Percentiles rank a stretch among this genome's conserved stretches.
Evolutionary conservation across 2,329 filamentous ascomycete genomes (phyloP).

Genomic region (Plenodomus lindquistii): DNA sequence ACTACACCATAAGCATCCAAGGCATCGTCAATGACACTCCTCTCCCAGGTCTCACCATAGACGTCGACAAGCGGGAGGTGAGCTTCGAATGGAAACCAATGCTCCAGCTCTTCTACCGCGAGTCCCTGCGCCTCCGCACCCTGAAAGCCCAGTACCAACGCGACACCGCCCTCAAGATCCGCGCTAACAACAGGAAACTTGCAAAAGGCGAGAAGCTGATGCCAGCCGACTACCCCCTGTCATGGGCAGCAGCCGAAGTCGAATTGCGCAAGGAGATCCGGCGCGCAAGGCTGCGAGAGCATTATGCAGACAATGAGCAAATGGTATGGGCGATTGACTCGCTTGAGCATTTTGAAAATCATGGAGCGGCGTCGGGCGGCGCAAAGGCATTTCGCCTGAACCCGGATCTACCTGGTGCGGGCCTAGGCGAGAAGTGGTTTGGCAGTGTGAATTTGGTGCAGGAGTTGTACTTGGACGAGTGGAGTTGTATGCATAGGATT

Average conservation of each 20-base stretch:
- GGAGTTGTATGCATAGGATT: conserved; percentile 39
- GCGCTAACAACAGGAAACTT: conserved; percentile 13
- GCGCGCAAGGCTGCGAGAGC: conserved; percentile 25
- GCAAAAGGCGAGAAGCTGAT: conserved; percentile 18
- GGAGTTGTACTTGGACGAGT: conserved; percentile 38
- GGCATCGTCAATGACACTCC: conserved; percentile 39
- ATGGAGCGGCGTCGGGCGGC: conserved; percentile 9
- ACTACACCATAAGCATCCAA: conserved; percentile 35
- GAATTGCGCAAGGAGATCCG: conserved; percentile 28
- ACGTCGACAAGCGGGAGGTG: conserved; percentile 23
- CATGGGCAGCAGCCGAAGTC: conserved; percentile 15
- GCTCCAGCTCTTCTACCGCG: conserved; percentile 38
- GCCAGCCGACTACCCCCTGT: conserved; percentile 13
- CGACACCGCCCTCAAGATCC: conserved; percentile 8
- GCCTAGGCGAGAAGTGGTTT: conserved; percentile 37
- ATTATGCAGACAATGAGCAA: conserved; percentile 26
- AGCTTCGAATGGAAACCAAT: conserved; percentile 33
- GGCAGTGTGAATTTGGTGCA: conserved; percentile 34
- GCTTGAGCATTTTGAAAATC: conserved; percentile 28
- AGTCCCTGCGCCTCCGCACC: conserved; percentile 20
- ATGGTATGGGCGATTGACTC: conserved; percentile 38
- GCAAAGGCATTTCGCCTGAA: conserved; percentile 20
- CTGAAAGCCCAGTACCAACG: conserved; percentile 14
- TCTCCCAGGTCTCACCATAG: conserved; percentile 27
- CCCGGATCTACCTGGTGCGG: conserved; percentile 31